A percentile compares a stretch with the other conserved stretches of the same genome.
Evolutionary conservation across 106 monocot genomes (phyloP).

Genomic region (Dendrobium chrysotoxum): DNA sequence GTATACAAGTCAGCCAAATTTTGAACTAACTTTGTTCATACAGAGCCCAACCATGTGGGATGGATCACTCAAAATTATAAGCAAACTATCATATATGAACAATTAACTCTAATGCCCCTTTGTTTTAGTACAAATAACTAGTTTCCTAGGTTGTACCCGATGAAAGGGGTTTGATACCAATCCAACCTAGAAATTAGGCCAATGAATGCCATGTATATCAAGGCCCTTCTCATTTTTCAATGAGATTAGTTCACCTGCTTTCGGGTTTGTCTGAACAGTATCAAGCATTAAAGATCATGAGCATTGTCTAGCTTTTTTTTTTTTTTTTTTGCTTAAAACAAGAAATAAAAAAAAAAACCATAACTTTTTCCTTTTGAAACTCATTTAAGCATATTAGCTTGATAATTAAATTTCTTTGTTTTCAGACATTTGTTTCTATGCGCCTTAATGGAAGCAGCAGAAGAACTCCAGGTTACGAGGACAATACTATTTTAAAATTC

Average conservation of each 20-base stretch:
- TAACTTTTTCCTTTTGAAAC: background rate
- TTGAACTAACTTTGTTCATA: background rate
- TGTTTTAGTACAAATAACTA: background rate
- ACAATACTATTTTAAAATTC: slow-evolving; percentile 15
- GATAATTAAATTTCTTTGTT: background rate
- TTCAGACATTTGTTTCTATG: slow-evolving; percentile 22
- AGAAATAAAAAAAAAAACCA: background rate
- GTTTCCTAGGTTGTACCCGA: background rate
- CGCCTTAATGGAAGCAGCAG: slow-evolving; percentile 15
- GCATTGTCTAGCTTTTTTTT: background rate
- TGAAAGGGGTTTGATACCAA: background rate
- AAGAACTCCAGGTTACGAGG: slow-evolving; percentile 21
- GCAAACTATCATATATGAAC: background rate
- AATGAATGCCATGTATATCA: background rate
- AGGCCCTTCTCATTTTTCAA: background rate
- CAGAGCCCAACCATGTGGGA: background rate
- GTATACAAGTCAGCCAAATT: background rate
- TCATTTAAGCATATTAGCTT: background rate
- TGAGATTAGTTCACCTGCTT: background rate
- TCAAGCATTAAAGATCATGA: background rate
- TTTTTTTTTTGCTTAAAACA: background rate
- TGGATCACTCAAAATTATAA: no score
- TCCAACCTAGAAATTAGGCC: background rate
- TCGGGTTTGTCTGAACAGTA: background rate
- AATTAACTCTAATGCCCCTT: background rate